Conservation (phyloP, 352 stramenopile genomes). For the Globisporangium viniferum region DNA sequence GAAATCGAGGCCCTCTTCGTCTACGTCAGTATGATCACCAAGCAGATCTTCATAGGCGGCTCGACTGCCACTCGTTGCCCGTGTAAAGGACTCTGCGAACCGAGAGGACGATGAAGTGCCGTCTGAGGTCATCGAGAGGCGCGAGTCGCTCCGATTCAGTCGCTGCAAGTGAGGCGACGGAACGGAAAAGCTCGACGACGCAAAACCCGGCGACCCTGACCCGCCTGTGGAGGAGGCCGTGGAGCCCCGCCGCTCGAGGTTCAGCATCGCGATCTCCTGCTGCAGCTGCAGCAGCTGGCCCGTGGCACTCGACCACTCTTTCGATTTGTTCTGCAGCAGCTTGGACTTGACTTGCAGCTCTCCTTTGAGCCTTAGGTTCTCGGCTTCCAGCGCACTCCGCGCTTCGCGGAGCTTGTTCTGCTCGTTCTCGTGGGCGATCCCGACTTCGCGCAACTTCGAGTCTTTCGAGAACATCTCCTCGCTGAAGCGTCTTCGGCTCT, state of each 20-base stretch:
- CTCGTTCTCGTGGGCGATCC: slow-evolving; percentile 40
- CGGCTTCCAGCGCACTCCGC: slow-evolving; percentile 59
- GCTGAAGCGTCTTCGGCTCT: slow-evolving; percentile 61
- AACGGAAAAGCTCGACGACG: not conserved
- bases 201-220: not conserved
- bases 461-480: slow-evolving; percentile 58
- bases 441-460: slow-evolving; percentile 40
- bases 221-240: not conserved
- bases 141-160: not conserved
- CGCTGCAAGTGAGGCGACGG: not conserved
- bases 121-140: not conserved
- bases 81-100: not conserved
- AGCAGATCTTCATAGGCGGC: not conserved
- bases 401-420: slow-evolving; percentile 55
- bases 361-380: slow-evolving; percentile 69
- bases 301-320: slow-evolving; percentile 75
- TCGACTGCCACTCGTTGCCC: not conserved
- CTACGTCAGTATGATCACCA: not conserved
- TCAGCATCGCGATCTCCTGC: slow-evolving; percentile 81
- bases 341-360: slow-evolving; percentile 82
- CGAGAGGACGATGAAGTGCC: not conserved
- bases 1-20: not conserved
- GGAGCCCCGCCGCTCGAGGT: slow-evolving; percentile 40
- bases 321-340: slow-evolving; percentile 79
- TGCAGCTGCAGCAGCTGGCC: slow-evolving; percentile 75